A percentile compares a stretch with the other conserved stretches of the same genome.
These are phyloP conservation scores for Neofusicoccum cordaticola DNA, from an alignment of 2,329 filamentous ascomycete species.

Conservation along the genomic window DNA sequence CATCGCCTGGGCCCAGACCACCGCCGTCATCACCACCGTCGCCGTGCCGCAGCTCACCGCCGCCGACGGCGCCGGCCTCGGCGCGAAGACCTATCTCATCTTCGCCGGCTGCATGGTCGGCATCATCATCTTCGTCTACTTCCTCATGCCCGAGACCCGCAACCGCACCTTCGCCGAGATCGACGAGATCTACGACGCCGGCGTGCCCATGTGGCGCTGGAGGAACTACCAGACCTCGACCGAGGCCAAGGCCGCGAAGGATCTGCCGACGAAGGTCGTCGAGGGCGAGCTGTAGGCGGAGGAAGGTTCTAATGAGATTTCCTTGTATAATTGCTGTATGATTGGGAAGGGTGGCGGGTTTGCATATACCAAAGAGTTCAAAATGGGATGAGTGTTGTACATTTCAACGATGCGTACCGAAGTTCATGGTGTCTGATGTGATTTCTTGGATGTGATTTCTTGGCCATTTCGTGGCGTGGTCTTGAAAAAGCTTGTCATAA, in stretches of 20 bases:
- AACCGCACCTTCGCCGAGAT: slow-evolving; percentile 45
- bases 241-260: slow-evolving; percentile 2
- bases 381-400: too few relatives aligned
- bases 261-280: neutral
- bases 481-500: too few relatives aligned
- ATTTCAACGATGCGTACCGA: too few relatives aligned
- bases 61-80: neutral
- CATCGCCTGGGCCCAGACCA: slow-evolving; percentile 10
- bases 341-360: too few relatives aligned
- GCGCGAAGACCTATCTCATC: slow-evolving; percentile 35
- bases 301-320: too few relatives aligned
- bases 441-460: too few relatives aligned
- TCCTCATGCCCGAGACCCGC: slow-evolving; percentile 45
- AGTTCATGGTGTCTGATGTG: too few relatives aligned
- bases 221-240: neutral
- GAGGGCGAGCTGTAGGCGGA: slow-evolving; percentile 3
- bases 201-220: slow-evolving; percentile 8
- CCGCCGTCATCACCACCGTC: slow-evolving; percentile 13
- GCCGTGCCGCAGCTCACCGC: neutral
- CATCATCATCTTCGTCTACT: slow-evolving; percentile 46
- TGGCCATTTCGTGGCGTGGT: too few relatives aligned
- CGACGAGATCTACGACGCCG: slow-evolving; percentile 43
- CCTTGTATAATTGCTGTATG: too few relatives aligned
- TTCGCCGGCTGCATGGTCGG: slow-evolving; percentile 49
- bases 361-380: too few relatives aligned